These are phyloP conservation scores for Mariannaea sp. DNA, from an alignment of 2,329 filamentous ascomycete genomes.

Conservation along the genomic window DNA sequence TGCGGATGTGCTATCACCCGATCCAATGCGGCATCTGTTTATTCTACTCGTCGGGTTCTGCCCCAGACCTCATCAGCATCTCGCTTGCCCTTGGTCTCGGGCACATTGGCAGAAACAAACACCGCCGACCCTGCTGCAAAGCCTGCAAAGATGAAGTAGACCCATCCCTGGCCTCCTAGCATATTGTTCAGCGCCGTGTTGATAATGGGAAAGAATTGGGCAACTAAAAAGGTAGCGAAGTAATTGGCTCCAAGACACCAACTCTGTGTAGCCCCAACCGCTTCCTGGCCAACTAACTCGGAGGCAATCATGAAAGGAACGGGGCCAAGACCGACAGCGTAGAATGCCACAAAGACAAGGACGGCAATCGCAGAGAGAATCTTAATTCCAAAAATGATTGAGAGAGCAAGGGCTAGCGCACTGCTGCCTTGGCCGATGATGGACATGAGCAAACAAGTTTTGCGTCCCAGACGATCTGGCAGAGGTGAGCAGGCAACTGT, in stretches of 20 bases:
- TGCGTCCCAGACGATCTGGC: slow-evolving; percentile 85
- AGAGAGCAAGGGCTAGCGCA: slow-evolving; percentile 77
- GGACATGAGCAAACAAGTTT: slow-evolving; percentile 80
- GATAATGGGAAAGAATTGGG: slow-evolving; percentile 91
- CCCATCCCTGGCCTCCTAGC: slow-evolving; percentile 74
- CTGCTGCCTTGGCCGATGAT: slow-evolving; percentile 83
- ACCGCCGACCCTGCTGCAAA: slow-evolving; percentile 70
- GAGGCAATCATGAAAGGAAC: slow-evolving; percentile 94
- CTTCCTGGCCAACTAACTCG: slow-evolving; percentile 87
- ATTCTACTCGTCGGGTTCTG: slow-evolving; percentile 60
- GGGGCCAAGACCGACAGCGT: slow-evolving; percentile 87
- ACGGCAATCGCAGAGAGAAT: slow-evolving; percentile 81
- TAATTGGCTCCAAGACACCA: slow-evolving; percentile 89
- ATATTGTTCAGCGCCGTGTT: slow-evolving; percentile 71
- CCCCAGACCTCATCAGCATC: slow-evolving; percentile 93
- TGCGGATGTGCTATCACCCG: background rate
- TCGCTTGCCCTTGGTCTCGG: slow-evolving; percentile 86
- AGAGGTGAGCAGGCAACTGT: slow-evolving; percentile 83
- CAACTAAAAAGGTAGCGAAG: slow-evolving; percentile 87
- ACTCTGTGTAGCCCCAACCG: slow-evolving; percentile 88
- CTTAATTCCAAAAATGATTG: slow-evolving; percentile 75
- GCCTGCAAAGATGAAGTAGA: slow-evolving; percentile 89
- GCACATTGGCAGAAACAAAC: slow-evolving; percentile 77
- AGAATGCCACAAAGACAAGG: slow-evolving; percentile 84
- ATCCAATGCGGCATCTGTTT: slow-evolving; percentile 20